Evolutionary conservation across 1,139 yeast genomes (phyloP).

Genomic region (Sugiyamaella sp.): DNA sequence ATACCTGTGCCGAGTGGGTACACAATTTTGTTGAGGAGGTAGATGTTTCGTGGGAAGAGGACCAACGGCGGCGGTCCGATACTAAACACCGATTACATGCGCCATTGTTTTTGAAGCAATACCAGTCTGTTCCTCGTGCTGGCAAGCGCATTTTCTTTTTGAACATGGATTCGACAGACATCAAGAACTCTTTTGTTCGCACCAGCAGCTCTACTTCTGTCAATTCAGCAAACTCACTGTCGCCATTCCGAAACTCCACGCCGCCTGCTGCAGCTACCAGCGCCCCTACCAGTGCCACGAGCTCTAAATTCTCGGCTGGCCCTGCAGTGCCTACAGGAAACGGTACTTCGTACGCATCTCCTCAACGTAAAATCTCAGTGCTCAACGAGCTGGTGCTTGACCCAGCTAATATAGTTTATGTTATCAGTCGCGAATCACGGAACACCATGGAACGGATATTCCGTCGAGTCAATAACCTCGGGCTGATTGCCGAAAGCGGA

Average conservation of each 20-base stretch:
- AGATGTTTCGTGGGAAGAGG: slow-evolving; percentile 64
- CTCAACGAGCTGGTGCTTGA: slow-evolving; percentile 55
- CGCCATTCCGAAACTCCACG: slow-evolving; percentile 3
- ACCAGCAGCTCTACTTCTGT: slow-evolving; percentile 14
- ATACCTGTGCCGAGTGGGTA: slow-evolving; percentile 82
- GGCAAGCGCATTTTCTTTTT: slow-evolving; percentile 41
- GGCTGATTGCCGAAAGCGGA: slow-evolving; percentile 89
- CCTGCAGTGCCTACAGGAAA: not conserved
- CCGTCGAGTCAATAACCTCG: slow-evolving; percentile 67
- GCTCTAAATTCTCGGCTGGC: not conserved
- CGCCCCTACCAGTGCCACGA: slow-evolving; percentile 1
- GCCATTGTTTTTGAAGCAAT: slow-evolving; percentile 31
- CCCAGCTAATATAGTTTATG: slow-evolving; percentile 65
- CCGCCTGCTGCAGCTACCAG: not conserved
- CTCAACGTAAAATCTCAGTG: slow-evolving; percentile 41
- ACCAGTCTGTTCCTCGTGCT: slow-evolving; percentile 27
- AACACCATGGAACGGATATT: slow-evolving; percentile 68
- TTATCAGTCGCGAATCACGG: slow-evolving; percentile 66
- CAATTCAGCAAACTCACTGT: not conserved
- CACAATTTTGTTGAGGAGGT: slow-evolving; percentile 58
- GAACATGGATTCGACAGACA: slow-evolving; percentile 34
- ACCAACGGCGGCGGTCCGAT: slow-evolving; percentile 46
- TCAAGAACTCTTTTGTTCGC: slow-evolving; percentile 8
- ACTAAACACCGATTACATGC: slow-evolving; percentile 39
- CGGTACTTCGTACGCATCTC: slow-evolving; percentile 35